Evolutionary conservation across 495 filamentous ascomycete species (phyloP), one percentile per base, ranked within the genome.

Genomic region (Aspergillus cavernicola): DNA sequence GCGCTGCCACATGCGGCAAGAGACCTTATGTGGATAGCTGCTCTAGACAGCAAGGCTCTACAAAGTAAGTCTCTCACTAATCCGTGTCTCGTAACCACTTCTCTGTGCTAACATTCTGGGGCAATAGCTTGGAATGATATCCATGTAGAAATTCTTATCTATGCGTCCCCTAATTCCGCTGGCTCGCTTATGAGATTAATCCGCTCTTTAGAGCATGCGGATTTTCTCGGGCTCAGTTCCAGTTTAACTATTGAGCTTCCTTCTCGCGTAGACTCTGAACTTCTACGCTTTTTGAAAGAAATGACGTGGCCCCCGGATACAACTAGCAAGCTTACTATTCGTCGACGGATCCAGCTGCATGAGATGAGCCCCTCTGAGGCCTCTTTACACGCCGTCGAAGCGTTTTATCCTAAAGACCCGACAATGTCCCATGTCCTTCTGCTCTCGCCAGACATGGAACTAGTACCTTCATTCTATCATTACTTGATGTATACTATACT

Each of bases 201-300:
- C 1, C 78, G 79, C 48, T 92, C 89, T 16, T 72, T 96, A 15
- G 71, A 82, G 57, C 72, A 72, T 7, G 88, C 89, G 1, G 89
- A 95, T 55, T 92, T 87, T 63, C 80, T 83, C 50, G 82, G 82
- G 3, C 74, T 80, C 10, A 62, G 73, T 6, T 90, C 90, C 1
- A 79, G 84, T 62, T 66, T 96, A 16, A 92, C 88, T 11, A 82
- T 96, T 49, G 90, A 96, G 59, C 80, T 96, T 19, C 87, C 90
- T 6, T 69, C 78, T 48, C 67, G 77, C 28, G 71, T 89, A 7
- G 88, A 92, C 52, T 57, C 64, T 32, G 75, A 79, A 6, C 83
- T 85, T 18, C 73, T 77, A 48, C 63, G 64, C 6, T 90, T 82
- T 59, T 63, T 92, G 12, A 74, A 82, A 41, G 65, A 63, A 3